Conservation (phyloP, 169 alveolate species). For the Eimeria acervulina region DNA sequence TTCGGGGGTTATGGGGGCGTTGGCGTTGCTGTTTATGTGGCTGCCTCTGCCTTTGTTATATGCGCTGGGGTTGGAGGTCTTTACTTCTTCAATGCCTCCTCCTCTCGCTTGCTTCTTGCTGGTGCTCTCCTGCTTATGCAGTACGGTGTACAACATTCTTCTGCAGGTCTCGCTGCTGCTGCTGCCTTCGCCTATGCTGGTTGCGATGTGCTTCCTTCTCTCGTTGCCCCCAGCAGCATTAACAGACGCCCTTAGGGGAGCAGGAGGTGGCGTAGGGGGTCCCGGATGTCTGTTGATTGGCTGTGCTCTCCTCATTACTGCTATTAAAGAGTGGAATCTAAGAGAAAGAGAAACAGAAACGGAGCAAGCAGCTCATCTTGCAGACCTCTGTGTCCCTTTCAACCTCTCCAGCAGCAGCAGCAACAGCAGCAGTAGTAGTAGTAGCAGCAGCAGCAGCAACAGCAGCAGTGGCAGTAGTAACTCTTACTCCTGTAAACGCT, state of each 20-base stretch:
- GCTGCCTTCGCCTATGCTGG: conserved; percentile 80
- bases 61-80: not conserved
- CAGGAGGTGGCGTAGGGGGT: conserved; percentile 82
- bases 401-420: not conserved
- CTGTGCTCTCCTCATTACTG: conserved; percentile 37
- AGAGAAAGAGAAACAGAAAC: not conserved
- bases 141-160: not conserved
- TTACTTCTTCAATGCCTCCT: conserved; percentile 48
- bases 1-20: conserved; percentile 71
- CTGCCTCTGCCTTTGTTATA: conserved; percentile 61
- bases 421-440: not conserved
- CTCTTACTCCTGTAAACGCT: not conserved
- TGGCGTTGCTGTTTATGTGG: conserved; percentile 59
- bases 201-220: conserved; percentile 69
- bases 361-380: not conserved
- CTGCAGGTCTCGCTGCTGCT: conserved; percentile 77
- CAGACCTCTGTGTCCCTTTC: not conserved
- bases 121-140: conserved; percentile 42
- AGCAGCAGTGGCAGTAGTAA: conserved; percentile 9
- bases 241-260: conserved; percentile 72
- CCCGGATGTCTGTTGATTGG: conserved; percentile 56
- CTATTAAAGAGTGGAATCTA: conserved; percentile 45
- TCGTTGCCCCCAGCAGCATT: conserved; percentile 80
- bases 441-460: conserved; percentile 37
- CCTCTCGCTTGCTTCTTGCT: conserved; percentile 46